Conservation (phyloP, 257 asterid genomes). For the Solanum pinnatisectum region DNA sequence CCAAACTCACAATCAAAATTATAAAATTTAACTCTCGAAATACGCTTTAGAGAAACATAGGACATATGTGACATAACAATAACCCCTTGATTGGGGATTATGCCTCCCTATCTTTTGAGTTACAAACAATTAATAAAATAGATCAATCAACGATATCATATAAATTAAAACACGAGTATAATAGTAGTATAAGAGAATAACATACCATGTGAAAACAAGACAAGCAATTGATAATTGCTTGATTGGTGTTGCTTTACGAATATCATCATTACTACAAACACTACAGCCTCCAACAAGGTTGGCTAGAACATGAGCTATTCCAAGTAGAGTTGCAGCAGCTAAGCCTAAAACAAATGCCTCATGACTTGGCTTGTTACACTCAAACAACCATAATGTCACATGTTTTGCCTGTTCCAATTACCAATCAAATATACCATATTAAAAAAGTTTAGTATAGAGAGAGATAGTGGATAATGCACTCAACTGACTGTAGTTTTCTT, state of each 20-base stretch:
- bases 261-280: conserved; percentile 26
- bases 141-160: not conserved
- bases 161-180: not conserved
- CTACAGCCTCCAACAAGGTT: conserved; percentile 64
- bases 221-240: conserved; percentile 49
- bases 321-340: conserved; percentile 51
- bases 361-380: conserved; percentile 84
- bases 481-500: not conserved
- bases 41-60: not conserved
- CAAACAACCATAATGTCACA: conserved; percentile 59
- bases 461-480: not conserved
- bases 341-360: conserved; percentile 61
- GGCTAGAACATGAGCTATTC: conserved; percentile 51
- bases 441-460: no score
- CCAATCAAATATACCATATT: not conserved
- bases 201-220: conserved; percentile 59
- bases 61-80: not conserved
- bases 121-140: not conserved
- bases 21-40: not conserved
- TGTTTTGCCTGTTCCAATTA: conserved; percentile 60
- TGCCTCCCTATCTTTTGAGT: not conserved
- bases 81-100: not conserved
- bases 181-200: not conserved
- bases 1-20: not conserved
- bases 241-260: conserved; percentile 48